A percentile compares a stretch with the other conserved stretches of the same genome.
phyloP scores from a whole-genome alignment of 176 grass and related monocot species.

The Ananas comosus region DNA sequence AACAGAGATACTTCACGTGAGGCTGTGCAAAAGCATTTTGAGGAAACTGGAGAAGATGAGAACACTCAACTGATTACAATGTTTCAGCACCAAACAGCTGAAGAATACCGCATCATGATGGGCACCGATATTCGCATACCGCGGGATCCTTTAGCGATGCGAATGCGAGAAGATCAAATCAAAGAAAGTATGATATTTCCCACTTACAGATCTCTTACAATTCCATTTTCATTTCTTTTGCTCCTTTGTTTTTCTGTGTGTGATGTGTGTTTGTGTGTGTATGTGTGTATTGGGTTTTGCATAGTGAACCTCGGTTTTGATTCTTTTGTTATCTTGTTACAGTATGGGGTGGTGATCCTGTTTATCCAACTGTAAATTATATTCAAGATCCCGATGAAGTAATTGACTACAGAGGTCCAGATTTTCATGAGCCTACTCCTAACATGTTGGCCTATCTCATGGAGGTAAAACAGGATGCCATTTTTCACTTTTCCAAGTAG shows the following conservation, averaged over 20 bases:
- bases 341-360: conserved; percentile 98
- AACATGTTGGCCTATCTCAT: conserved; percentile 70
- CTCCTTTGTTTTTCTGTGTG: not conserved
- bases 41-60: conserved; percentile 80
- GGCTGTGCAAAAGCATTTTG: conserved; percentile 69
- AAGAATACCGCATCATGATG: conserved; percentile 85
- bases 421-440: conserved; percentile 86
- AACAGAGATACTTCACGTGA: conserved; percentile 63
- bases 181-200: conserved; percentile 66
- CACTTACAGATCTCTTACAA: conserved; percentile 7
- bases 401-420: conserved; percentile 66
- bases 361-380: conserved; percentile 97
- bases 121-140: conserved; percentile 66
- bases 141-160: conserved; percentile 80
- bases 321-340: conserved; percentile 22
- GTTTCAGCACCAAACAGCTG: conserved; percentile 78
- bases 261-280: not conserved
- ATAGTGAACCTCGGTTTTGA: conserved; percentile 9
- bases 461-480: conserved; percentile 37
- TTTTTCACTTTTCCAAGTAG: not conserved
- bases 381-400: conserved; percentile 78
- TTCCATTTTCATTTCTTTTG: not conserved
- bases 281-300: not conserved
- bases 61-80: conserved; percentile 79
- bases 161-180: conserved; percentile 80